phyloP scores from a whole-genome alignment of 805 yeast species.

The Schwanniomyces yamadae region DNA sequence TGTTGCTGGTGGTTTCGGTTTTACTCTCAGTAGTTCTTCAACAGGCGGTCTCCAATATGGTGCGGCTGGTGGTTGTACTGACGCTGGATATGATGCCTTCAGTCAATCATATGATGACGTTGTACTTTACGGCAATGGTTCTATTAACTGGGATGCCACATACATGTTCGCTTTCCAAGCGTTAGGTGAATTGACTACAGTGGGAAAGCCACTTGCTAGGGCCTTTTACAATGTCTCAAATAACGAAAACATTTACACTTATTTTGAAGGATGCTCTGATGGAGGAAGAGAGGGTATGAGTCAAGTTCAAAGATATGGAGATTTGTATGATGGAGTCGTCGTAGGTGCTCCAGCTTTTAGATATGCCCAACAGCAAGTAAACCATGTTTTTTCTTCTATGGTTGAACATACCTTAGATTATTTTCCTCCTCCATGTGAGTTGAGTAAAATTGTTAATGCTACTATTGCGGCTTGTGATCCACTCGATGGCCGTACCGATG shows the following conservation, averaged over 20 bases:
- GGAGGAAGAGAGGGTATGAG: slow-evolving; percentile 8
- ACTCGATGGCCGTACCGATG: slow-evolving; percentile 6
- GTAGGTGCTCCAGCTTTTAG: slow-evolving; percentile 6
- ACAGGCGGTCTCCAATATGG: slow-evolving; percentile 6
- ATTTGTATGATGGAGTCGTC: slow-evolving; percentile 4
- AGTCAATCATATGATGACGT: slow-evolving; percentile 1
- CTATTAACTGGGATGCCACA: slow-evolving; percentile 8
- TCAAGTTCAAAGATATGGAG: slow-evolving; percentile 7
- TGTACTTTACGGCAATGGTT: slow-evolving; percentile 7
- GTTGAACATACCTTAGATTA: slow-evolving; percentile 7
- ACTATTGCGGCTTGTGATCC: slow-evolving; percentile 7
- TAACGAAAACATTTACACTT: slow-evolving; percentile 4
- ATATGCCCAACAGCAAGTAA: slow-evolving; percentile 7
- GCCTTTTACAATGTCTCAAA: slow-evolving; percentile 4
- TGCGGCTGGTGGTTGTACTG: slow-evolving; percentile 5
- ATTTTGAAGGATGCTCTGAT: slow-evolving; percentile 8
- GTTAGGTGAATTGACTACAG: slow-evolving; percentile 7
- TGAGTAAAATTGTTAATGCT: slow-evolving; percentile 6
- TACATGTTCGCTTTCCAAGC: slow-evolving; percentile 8
- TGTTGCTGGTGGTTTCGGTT: slow-evolving; percentile 8
- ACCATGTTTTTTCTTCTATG: slow-evolving; percentile 5
- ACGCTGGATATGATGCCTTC: slow-evolving; percentile 8
- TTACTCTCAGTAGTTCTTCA: slow-evolving; percentile 1
- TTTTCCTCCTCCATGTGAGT: slow-evolving; percentile 7
- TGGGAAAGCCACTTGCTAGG: slow-evolving; percentile 5